Percentiles rank a stretch among this genome's conserved stretches.
phyloP scores from a whole-genome alignment of 208 protist genomes.

The Trypanosoma rangeli region DNA sequence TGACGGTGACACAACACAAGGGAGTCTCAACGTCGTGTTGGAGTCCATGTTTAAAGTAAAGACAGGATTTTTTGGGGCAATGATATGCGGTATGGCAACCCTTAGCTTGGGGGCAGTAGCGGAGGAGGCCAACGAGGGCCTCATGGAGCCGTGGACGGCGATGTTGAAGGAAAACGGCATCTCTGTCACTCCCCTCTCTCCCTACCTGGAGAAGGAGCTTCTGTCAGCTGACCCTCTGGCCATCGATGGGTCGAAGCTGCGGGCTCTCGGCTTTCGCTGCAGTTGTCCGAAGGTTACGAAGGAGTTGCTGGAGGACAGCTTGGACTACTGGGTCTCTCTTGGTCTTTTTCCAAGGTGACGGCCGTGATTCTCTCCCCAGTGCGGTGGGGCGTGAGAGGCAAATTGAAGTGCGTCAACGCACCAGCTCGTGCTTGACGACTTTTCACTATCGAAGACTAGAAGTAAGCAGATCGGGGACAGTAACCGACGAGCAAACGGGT shows the following conservation, averaged over 20 bases:
- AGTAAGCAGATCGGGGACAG: too few species aligned
- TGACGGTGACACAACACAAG: conserved; percentile 86
- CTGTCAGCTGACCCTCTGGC: conserved; percentile 79
- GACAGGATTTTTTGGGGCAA: conserved; percentile 68
- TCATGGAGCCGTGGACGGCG: conserved; percentile 87
- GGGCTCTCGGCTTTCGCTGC: conserved; percentile 38
- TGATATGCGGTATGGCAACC: conserved; percentile 73
- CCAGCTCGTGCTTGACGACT: not conserved
- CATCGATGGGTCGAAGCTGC: conserved; percentile 72
- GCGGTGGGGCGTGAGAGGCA: not conserved
- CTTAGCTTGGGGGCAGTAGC: conserved; percentile 36
- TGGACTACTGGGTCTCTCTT: conserved; percentile 37
- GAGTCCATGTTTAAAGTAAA: conserved; percentile 86
- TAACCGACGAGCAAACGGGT: not conserved
- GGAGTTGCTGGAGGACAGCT: conserved; percentile 32
- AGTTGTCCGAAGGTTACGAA: conserved; percentile 39
- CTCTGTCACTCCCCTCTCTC: conserved; percentile 76
- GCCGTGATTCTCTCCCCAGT: not conserved
- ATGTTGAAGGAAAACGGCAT: conserved; percentile 76
- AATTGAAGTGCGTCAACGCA: too few species aligned
- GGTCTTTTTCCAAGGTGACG: conserved; percentile 27
- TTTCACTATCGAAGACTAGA: not conserved
- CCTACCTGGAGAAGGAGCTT: conserved; percentile 90
- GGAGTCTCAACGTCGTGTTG: conserved; percentile 78
- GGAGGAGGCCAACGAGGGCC: conserved; percentile 87